Evolutionary conservation across 208 protist genomes (phyloP), one percentile per base, ranked within the genome.

Genomic region (Leishmania turanica): DNA sequence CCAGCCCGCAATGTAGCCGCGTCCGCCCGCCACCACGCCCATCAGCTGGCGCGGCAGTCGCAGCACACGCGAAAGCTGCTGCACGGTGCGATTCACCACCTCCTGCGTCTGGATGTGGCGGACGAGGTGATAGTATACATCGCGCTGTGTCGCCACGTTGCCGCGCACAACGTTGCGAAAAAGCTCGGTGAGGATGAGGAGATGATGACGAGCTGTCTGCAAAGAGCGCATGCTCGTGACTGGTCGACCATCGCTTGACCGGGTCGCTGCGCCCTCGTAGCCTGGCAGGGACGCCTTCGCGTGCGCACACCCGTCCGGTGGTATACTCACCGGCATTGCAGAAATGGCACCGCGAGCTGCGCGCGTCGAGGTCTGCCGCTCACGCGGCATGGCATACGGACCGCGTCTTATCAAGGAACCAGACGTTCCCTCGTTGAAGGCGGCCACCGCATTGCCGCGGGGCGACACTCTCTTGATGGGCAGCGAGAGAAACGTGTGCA

Each of bases 91-190:
- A 53, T 95, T 92, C 45, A 95, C 89, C 31, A 80, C 81, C 19
- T 62, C 75, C 84, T 97, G 91, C 34, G 87, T 75, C 5, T 89
- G 89, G 1, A 95, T 68, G 37, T 90, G 76, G 19, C 91, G 88
- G 15, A 91, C 76, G 21, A 97, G 85, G 72, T 90, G 92, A 81
- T 97, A 97, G 80, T 95, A 97, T 17, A 97, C 77, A 77, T 96
- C 92, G 2, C 94, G 92, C 77, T 97, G 94, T 6, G 94, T 95
- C 64, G 85, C 83, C 37, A 93, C 87, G 24, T 87, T 37, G 51
- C 88, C 84, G 11, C 42, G 66, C 42, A 82, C 75, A 24, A 92
- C 70, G 81, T 95, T 92, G 4, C 40, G 6, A 78, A 90, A 90
- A 27, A 97, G 84, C 34, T 88, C 24, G 2, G 73, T 51, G 13